Evolutionary conservation across 2,329 filamentous ascomycete species (phyloP).

Genomic region (Fusarium sacchari): DNA sequence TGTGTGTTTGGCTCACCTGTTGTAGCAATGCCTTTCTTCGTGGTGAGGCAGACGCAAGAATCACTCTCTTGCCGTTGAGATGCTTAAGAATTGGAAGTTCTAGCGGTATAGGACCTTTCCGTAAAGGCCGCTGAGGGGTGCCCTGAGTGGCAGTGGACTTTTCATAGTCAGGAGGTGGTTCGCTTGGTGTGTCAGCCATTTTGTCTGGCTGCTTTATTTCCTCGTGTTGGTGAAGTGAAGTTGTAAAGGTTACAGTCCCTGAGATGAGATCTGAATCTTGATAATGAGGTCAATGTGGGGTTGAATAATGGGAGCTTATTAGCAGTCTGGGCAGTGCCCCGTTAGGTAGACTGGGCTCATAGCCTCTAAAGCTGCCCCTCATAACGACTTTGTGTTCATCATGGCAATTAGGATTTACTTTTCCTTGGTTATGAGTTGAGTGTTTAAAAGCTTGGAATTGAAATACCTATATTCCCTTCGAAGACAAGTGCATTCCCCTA

Average conservation of each 20-base stretch:
- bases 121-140: slow-evolving; percentile 45
- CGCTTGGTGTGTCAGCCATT: slow-evolving; percentile 48
- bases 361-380: slow-evolving; percentile 29
- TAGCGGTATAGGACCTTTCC: slow-evolving; percentile 71
- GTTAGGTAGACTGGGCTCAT: slow-evolving; percentile 27
- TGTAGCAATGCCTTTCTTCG: slow-evolving; percentile 83
- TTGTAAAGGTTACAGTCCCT: not conserved
- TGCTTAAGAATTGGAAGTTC: slow-evolving; percentile 81
- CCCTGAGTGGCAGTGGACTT: slow-evolving; percentile 53
- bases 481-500: no score
- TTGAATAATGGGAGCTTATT: slow-evolving; percentile 33
- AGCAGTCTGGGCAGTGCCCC: slow-evolving; percentile 26
- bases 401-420: not conserved
- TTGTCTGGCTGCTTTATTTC: not conserved
- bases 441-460: no score
- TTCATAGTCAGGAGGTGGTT: slow-evolving; percentile 59
- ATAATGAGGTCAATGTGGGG: slow-evolving; percentile 44
- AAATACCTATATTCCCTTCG: fast-evolving
- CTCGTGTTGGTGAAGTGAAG: slow-evolving; percentile 14
- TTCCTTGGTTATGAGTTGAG: not conserved
- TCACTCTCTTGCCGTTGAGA: slow-evolving; percentile 81
- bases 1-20: slow-evolving; percentile 58
- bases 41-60: slow-evolving; percentile 91
- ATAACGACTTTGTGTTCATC: slow-evolving; percentile 21
- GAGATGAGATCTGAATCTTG: slow-evolving; percentile 13